These are phyloP conservation scores for Emmonsia crescens DNA, from an alignment of 2,329 filamentous ascomycete species.

Conservation along the genomic window DNA sequence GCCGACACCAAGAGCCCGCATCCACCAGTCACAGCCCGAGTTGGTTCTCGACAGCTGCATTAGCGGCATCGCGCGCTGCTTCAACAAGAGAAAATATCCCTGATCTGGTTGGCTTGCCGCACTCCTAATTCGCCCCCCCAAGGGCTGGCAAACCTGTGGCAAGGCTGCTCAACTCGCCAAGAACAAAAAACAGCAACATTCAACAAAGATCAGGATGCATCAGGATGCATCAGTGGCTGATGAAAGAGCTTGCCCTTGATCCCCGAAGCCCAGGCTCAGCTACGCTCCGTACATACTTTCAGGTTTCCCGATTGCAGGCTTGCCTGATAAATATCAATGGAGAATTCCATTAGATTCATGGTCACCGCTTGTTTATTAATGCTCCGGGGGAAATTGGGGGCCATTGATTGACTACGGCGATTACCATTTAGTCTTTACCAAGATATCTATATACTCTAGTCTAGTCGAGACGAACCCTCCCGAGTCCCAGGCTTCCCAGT, in stretches of 20 bases:
- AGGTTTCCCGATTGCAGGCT: neutral
- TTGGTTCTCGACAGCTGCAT: slow-evolving; percentile 2
- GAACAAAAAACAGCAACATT: too few species aligned
- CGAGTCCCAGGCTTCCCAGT: neutral
- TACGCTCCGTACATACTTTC: neutral
- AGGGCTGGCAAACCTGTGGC: neutral
- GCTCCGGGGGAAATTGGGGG: neutral
- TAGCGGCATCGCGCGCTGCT: neutral
- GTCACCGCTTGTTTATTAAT: neutral
- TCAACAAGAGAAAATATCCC: neutral
- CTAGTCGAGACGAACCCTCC: neutral
- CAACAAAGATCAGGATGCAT: too few species aligned
- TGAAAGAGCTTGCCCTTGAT: neutral
- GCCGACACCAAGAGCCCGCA: neutral
- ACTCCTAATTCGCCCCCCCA: neutral
- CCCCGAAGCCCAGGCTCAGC: neutral
- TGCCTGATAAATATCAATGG: neutral
- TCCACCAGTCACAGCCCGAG: neutral
- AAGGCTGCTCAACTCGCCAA: neutral
- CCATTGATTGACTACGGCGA: neutral
- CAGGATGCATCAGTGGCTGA: neutral
- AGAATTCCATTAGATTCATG: too few species aligned
- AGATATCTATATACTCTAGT: neutral
- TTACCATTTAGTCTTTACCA: neutral
- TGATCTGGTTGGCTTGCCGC: neutral